Evolutionary conservation across 176 grass and related monocot genomes (phyloP).

Genomic region (Musa itinerans): DNA sequence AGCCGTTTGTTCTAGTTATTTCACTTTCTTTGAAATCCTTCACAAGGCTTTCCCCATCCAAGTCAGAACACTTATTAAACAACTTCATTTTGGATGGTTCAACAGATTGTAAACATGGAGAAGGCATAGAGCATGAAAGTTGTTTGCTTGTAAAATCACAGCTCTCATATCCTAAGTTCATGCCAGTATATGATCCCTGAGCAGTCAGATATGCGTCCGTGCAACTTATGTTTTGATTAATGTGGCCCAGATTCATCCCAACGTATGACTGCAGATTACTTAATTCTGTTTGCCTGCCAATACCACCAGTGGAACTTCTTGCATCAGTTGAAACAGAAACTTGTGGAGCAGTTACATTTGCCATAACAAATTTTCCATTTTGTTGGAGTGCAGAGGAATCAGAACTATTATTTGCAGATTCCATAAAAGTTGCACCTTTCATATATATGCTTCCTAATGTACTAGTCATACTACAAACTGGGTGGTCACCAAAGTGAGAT

Average conservation of each 20-base stretch:
- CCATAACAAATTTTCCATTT: neutral
- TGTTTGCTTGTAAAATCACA: neutral
- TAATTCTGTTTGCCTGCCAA: neutral
- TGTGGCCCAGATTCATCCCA: neutral
- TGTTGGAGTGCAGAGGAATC: neutral
- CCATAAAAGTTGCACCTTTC: neutral
- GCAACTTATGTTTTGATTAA: neutral
- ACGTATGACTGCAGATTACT: neutral
- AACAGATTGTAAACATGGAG: slow-evolving; percentile 1
- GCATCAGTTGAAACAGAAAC: neutral
- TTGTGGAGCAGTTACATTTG: neutral
- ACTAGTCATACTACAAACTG: neutral
- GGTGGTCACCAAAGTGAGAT: slow-evolving; percentile 2
- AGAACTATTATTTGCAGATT: neutral
- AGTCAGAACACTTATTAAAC: slow-evolving; percentile 2
- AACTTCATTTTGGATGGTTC: neutral
- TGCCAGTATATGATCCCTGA: neutral
- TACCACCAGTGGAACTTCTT: neutral
- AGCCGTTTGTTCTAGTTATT: neutral
- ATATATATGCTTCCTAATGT: neutral
- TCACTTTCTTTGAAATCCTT: neutral
- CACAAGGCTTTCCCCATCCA: neutral
- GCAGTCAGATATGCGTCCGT: neutral
- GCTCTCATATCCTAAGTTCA: neutral
- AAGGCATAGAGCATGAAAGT: neutral